Evolutionary conservation across 2,329 filamentous ascomycete genomes (phyloP).

Genomic region (Diaporthe sp.): DNA sequence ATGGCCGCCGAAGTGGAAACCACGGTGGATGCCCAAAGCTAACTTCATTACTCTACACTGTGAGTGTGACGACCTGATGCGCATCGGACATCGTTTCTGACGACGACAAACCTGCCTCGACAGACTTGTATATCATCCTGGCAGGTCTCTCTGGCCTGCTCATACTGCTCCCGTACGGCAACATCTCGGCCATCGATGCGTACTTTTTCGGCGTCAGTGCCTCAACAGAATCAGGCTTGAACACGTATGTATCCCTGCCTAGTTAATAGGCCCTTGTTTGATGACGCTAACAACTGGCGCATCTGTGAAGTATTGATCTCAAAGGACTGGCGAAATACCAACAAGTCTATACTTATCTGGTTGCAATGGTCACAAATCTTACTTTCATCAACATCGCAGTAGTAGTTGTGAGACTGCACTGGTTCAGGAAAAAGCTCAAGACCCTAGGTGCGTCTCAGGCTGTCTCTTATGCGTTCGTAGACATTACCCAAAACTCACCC

Average conservation of each 20-base stretch:
- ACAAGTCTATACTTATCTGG: constrained; percentile 64
- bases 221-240: constrained; percentile 65
- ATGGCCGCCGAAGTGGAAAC: background rate
- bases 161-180: constrained; percentile 12
- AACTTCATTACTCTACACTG: constrained; percentile 26
- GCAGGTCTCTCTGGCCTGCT: constrained; percentile 9
- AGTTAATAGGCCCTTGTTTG: background rate
- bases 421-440: constrained; percentile 58
- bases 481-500: background rate
- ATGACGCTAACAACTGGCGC: background rate
- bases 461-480: background rate
- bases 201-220: constrained; percentile 55
- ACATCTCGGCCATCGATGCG: constrained; percentile 16
- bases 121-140: constrained; percentile 23
- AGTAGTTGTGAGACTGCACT: constrained; percentile 61
- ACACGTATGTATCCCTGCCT: constrained; percentile 54
- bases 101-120: background rate
- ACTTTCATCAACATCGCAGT: constrained; percentile 64
- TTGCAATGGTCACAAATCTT: constrained; percentile 62
- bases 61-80: background rate
- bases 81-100: background rate
- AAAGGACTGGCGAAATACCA: constrained; percentile 64
- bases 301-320: constrained; percentile 58
- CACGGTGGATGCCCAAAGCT: background rate
- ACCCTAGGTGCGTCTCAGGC: background rate